Evolutionary conservation across 768 basidiomycete genomes (phyloP).

Genomic region (Auriculariales sp.): DNA sequence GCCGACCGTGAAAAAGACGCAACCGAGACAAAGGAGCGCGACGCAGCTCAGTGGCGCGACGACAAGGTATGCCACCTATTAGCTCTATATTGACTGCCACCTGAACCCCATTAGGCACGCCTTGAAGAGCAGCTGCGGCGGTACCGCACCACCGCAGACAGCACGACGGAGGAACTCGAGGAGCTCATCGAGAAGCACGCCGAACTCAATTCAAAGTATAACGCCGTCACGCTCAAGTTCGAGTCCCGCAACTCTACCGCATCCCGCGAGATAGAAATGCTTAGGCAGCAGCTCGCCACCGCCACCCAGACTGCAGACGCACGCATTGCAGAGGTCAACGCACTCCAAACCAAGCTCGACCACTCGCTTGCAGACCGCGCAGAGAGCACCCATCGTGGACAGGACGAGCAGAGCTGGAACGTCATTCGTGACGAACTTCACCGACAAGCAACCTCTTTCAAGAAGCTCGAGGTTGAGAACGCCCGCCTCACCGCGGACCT

Average conservation of each 20-base stretch:
- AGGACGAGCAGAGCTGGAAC: conserved; percentile 41
- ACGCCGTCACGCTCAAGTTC: conserved; percentile 12
- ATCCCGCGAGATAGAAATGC: conserved; percentile 1
- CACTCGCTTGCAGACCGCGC: conserved; percentile 5
- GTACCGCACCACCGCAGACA: conserved; percentile 15
- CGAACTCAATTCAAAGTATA: conserved; percentile 23
- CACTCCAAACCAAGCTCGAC: neutral
- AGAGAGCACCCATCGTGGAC: conserved; percentile 5
- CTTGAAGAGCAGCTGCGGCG: conserved; percentile 36
- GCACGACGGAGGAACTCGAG: conserved; percentile 25
- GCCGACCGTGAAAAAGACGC: conserved; percentile 56
- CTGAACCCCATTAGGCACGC: conserved; percentile 22
- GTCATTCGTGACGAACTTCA: conserved; percentile 56
- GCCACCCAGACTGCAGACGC: neutral
- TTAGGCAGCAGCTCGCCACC: neutral
- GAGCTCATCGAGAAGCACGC: conserved; percentile 35
- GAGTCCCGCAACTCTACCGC: neutral
- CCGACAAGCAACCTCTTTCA: conserved; percentile 47
- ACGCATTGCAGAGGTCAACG: neutral
- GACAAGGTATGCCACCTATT: conserved; percentile 39
- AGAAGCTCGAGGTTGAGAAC: conserved; percentile 45
- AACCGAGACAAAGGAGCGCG: conserved; percentile 47
- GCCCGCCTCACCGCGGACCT: conserved; percentile 40
- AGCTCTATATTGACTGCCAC: neutral
- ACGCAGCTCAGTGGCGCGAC: conserved; percentile 32